Percentiles rank a stretch among this genome's conserved stretches.
phyloP scores from a whole-genome alignment of 148 eudicot genomes.

The Beta vulgaris region DNA sequence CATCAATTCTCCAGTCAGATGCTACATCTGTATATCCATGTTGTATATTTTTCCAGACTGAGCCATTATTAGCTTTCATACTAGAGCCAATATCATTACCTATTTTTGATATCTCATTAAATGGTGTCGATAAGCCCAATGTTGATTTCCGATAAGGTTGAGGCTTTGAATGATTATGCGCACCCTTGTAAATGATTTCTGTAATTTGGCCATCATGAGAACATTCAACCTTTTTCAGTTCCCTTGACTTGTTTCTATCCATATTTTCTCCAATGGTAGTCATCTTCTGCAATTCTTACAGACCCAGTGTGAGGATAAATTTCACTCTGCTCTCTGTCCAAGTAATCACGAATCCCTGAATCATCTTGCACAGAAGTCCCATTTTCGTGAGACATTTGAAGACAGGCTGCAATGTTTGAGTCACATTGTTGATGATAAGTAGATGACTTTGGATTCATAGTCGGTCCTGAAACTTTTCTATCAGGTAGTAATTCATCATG shows the following conservation, averaged over 20 bases:
- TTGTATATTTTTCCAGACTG: slow-evolving; percentile 32
- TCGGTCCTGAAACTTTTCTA: slow-evolving; percentile 16
- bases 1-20: slow-evolving; percentile 37
- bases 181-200: slow-evolving; percentile 65
- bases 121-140: slow-evolving; percentile 29
- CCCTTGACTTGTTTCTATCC: slow-evolving; percentile 89
- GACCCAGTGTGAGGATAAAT: slow-evolving; percentile 20
- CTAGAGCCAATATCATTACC: slow-evolving; percentile 27
- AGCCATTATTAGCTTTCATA: slow-evolving; percentile 30
- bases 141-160: slow-evolving; percentile 44
- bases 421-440: slow-evolving; percentile 25
- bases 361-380: slow-evolving; percentile 27
- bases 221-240: slow-evolving; percentile 73
- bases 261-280: slow-evolving; percentile 84
- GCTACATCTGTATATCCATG: slow-evolving; percentile 23
- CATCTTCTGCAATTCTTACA: slow-evolving; percentile 57
- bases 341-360: slow-evolving; percentile 16
- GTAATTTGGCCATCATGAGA: slow-evolving; percentile 69
- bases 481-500: slow-evolving; percentile 30
- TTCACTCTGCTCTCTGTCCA: slow-evolving; percentile 35
- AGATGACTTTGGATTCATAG: slow-evolving; percentile 20
- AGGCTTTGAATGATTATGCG: slow-evolving; percentile 62
- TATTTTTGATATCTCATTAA: slow-evolving; percentile 28
- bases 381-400: slow-evolving; percentile 24
- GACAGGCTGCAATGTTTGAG: slow-evolving; percentile 18